Percentiles rank a stretch among this genome's conserved stretches.
These are phyloP conservation scores for Xylaria intraflava DNA, from an alignment of 495 filamentous ascomycete species.

Conservation along the genomic window DNA sequence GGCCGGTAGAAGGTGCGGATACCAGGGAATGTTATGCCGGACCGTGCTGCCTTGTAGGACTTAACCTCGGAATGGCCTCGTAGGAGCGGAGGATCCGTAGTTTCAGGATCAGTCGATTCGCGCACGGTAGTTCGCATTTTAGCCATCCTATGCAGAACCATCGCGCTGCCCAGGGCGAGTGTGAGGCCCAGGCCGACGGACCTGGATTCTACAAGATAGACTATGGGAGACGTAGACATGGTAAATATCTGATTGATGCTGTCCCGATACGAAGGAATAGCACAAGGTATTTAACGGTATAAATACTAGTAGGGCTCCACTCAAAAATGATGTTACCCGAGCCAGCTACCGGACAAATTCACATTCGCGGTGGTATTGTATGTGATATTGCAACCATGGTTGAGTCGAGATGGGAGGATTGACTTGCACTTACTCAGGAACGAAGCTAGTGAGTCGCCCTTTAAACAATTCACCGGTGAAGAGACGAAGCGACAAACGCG, in stretches of 20 bases:
- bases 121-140: conserved; percentile 19
- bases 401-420: not conserved
- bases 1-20: conserved; percentile 78
- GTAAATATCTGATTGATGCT: conserved; percentile 15
- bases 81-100: conserved; percentile 67
- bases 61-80: conserved; percentile 66
- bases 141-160: conserved; percentile 24
- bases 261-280: not conserved
- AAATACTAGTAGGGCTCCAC: not conserved
- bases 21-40: conserved; percentile 60
- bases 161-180: conserved; percentile 16
- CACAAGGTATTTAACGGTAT: not conserved
- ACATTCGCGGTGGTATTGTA: not conserved
- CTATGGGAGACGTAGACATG: conserved; percentile 19
- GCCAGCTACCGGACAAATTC: not conserved
- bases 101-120: conserved; percentile 27
- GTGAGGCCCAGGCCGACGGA: conserved; percentile 17
- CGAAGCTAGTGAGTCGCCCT: not conserved
- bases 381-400: not conserved
- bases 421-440: conserved; percentile 6
- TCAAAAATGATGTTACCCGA: not conserved
- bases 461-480: not conserved
- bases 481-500: not conserved
- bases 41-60: conserved; percentile 56
- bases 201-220: conserved; percentile 9